Evolutionary conservation across 2,329 filamentous ascomycete genomes (phyloP).

Genomic region (Canariomyces notabilis): DNA sequence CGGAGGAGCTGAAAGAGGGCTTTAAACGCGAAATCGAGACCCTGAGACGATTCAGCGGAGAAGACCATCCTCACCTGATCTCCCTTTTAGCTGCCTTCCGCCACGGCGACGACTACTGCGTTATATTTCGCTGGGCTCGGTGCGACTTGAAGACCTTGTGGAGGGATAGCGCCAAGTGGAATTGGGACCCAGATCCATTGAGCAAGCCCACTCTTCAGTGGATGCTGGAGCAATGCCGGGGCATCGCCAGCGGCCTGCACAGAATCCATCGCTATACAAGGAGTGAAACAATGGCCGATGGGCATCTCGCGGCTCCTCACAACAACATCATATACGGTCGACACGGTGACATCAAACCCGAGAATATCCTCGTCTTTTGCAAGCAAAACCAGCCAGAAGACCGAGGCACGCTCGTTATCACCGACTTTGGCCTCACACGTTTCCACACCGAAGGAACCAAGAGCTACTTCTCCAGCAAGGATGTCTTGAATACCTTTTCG

Average conservation of each 20-base stretch:
- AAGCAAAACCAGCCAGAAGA: background rate
- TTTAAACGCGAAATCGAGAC: constrained; percentile 12
- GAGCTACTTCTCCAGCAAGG: background rate
- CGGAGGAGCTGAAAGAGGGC: too few relatives aligned
- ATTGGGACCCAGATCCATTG: too few relatives aligned
- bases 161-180: background rate
- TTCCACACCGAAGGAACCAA: constrained; percentile 5
- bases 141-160: constrained; percentile 8
- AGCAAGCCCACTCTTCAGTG: background rate
- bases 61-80: constrained; percentile 10
- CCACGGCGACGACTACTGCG: constrained; percentile 6
- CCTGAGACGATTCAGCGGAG: constrained; percentile 8
- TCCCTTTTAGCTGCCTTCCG: constrained; percentile 6
- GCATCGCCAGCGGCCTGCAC: constrained; percentile 6
- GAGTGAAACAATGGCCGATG: background rate
- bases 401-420: constrained; percentile 7
- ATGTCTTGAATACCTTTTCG: background rate
- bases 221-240: constrained; percentile 1
- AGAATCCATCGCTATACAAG: constrained; percentile 6
- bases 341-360: constrained; percentile 17
- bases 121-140: constrained; percentile 14
- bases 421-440: constrained; percentile 11
- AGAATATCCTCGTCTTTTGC: constrained; percentile 17
- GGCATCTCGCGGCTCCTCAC: too few relatives aligned
- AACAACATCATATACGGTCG: constrained; percentile 5